Conservation (phyloP, 805 yeast species). For the Cyberlindnera maclurae region DNA sequence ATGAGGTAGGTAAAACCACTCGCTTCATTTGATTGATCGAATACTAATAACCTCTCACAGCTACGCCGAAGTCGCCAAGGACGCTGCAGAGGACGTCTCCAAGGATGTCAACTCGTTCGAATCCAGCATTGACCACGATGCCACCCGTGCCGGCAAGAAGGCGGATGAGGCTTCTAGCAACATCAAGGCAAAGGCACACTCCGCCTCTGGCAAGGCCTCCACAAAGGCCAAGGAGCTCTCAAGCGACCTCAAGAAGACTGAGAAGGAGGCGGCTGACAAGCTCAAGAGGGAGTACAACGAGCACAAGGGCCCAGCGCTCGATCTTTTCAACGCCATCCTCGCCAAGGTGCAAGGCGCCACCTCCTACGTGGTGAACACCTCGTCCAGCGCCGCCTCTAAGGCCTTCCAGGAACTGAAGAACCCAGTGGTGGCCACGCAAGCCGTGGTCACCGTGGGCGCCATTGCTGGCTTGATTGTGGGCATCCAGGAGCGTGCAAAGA, state of each 20-base stretch:
- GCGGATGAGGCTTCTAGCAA: constrained; percentile 20
- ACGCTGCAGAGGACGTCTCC: constrained; percentile 11
- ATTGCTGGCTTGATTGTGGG: constrained; percentile 42
- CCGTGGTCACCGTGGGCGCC: constrained; percentile 41
- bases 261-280: constrained; percentile 28
- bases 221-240: constrained; percentile 19
- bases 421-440: constrained; percentile 54
- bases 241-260: constrained; percentile 25
- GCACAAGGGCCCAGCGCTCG: constrained; percentile 22
- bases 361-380: constrained; percentile 14
- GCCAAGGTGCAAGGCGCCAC: constrained; percentile 19
- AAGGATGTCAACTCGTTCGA: constrained; percentile 9
- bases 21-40: no score
- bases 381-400: constrained; percentile 16
- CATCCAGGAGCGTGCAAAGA: constrained; percentile 43
- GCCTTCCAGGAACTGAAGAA: constrained; percentile 43
- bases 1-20: background rate
- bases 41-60: constrained; percentile 5
- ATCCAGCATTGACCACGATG: constrained; percentile 4
- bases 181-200: constrained; percentile 13
- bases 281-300: constrained; percentile 27
- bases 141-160: constrained; percentile 5
- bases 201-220: constrained; percentile 17
- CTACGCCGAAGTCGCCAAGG: constrained; percentile 17
- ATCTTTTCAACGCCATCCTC: constrained; percentile 15